These are phyloP conservation scores for Xylaria sp. DNA, from an alignment of 2,329 filamentous ascomycete species.

Conservation along the genomic window DNA sequence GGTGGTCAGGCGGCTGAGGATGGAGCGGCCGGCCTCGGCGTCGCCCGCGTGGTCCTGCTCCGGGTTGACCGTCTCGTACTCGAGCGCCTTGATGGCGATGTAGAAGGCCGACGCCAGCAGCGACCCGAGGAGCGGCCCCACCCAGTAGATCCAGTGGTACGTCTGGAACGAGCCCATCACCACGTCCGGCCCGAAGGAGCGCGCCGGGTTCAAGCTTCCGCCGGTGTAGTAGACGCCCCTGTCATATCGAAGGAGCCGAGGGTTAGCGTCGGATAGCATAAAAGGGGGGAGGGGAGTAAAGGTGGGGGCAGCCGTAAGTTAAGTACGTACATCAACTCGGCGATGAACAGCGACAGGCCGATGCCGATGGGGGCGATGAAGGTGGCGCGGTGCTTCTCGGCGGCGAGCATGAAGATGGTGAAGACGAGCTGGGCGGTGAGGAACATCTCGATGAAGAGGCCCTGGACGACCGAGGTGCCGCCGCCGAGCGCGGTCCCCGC, in stretches of 20 bases:
- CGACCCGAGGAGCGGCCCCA: slow-evolving; percentile 44
- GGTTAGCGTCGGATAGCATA: not conserved
- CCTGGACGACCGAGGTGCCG: slow-evolving; percentile 48
- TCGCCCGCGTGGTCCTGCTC: slow-evolving; percentile 12
- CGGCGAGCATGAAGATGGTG: slow-evolving; percentile 61
- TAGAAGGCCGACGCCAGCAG: slow-evolving; percentile 40
- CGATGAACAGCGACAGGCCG: slow-evolving; percentile 62
- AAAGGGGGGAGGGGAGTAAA: not conserved
- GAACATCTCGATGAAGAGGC: slow-evolving; percentile 57
- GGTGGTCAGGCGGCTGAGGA: not conserved
- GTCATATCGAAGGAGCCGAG: not conserved
- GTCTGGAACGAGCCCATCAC: slow-evolving; percentile 28
- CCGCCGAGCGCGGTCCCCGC: slow-evolving; percentile 50
- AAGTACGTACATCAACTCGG: slow-evolving; percentile 39
- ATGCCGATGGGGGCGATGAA: slow-evolving; percentile 66
- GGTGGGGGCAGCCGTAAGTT: not conserved
- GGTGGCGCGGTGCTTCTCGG: slow-evolving; percentile 64
- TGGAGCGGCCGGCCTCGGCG: not conserved
- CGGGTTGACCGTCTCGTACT: slow-evolving; percentile 33
- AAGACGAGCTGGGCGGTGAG: slow-evolving; percentile 56
- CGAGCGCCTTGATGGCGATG: slow-evolving; percentile 26
- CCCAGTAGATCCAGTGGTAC: slow-evolving; percentile 43
- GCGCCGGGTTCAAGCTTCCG: slow-evolving; percentile 39
- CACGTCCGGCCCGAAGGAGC: slow-evolving; percentile 39
- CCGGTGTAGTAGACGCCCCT: slow-evolving; percentile 39